Conservation (phyloP, 75 land plant species). For the Adiantum capillusveneris region DNA sequence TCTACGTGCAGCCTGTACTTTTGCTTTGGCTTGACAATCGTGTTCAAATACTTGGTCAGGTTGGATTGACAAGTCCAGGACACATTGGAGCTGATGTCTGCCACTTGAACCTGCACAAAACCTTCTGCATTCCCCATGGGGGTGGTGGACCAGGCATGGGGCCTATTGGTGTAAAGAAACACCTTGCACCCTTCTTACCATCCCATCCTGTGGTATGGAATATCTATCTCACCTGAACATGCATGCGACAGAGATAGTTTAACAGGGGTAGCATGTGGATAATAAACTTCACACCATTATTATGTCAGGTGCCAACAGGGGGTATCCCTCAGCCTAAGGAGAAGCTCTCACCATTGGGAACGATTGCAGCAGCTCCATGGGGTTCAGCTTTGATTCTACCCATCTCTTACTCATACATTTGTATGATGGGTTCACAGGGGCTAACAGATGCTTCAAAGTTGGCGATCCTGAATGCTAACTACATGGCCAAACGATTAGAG, state of each 20-base stretch:
- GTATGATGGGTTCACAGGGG: slow-evolving; percentile 98
- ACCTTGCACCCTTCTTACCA: slow-evolving; percentile 93
- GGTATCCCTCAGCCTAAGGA: slow-evolving; percentile 80
- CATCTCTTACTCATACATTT: slow-evolving; percentile 91
- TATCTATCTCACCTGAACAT: no score
- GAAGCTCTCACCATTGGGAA: slow-evolving; percentile 67
- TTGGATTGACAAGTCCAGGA: slow-evolving; percentile 98
- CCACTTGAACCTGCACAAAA: slow-evolving; percentile 97
- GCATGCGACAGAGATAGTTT: no score
- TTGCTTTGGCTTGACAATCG: neutral
- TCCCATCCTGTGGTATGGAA: slow-evolving; percentile 97
- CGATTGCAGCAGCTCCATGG: slow-evolving; percentile 97
- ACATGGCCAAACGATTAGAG: slow-evolving; percentile 99
- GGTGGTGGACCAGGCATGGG: slow-evolving; percentile 99
- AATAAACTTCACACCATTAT: no score
- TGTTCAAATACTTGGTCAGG: slow-evolving; percentile 35
- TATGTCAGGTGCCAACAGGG: slow-evolving; percentile 67
- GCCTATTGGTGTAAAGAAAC: slow-evolving; percentile 99
- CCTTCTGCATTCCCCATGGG: slow-evolving; percentile 99
- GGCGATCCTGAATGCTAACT: slow-evolving; percentile 95
- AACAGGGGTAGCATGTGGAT: no score
- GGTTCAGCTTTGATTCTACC: slow-evolving; percentile 98
- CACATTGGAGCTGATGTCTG: slow-evolving; percentile 98
- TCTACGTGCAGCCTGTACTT: neutral
- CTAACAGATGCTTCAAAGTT: slow-evolving; percentile 89